A percentile compares a stretch with the other conserved stretches of the same genome.
Evolutionary conservation across 768 basidiomycete species (phyloP).

Genomic region (Trametes meyenii): DNA sequence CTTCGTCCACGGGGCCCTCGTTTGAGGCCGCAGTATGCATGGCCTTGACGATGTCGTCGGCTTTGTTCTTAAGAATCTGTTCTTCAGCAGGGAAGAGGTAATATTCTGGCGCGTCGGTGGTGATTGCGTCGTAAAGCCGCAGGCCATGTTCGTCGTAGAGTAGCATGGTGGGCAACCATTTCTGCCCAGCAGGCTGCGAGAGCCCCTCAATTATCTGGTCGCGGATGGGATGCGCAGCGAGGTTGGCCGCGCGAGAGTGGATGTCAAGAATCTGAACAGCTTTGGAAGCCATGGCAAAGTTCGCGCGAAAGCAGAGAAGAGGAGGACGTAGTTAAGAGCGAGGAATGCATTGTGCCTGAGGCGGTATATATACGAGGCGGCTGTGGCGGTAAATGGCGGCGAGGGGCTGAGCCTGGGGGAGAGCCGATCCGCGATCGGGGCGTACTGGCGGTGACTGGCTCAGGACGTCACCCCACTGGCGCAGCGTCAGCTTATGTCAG

Average conservation of each 20-base stretch:
- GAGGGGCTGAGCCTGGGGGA: not conserved
- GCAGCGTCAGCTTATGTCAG: conserved; percentile 23
- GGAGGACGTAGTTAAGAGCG: not conserved
- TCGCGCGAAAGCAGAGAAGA: not conserved
- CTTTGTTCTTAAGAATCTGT: conserved; percentile 73
- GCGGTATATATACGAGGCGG: conserved; percentile 10
- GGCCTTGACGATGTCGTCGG: conserved; percentile 69
- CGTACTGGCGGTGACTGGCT: too few species aligned
- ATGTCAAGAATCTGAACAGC: conserved; percentile 30
- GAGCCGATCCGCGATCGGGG: not conserved
- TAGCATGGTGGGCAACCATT: conserved; percentile 77
- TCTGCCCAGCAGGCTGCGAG: conserved; percentile 52
- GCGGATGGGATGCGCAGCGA: conserved; percentile 33
- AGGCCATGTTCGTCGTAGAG: conserved; percentile 89
- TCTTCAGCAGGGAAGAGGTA: conserved; percentile 92
- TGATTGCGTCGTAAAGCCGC: conserved; percentile 84
- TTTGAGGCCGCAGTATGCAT: conserved; percentile 56
- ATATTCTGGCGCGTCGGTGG: conserved; percentile 78
- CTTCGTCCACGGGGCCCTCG: conserved; percentile 44
- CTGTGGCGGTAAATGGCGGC: not conserved
- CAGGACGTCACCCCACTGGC: conserved; percentile 2
- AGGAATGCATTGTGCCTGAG: not conserved
- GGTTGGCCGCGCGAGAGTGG: conserved; percentile 15
- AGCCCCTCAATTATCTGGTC: conserved; percentile 59
- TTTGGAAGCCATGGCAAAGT: conserved; percentile 7